Evolutionary conservation across 208 protist species (phyloP).

Genomic region (Leptomonas seymouri): DNA sequence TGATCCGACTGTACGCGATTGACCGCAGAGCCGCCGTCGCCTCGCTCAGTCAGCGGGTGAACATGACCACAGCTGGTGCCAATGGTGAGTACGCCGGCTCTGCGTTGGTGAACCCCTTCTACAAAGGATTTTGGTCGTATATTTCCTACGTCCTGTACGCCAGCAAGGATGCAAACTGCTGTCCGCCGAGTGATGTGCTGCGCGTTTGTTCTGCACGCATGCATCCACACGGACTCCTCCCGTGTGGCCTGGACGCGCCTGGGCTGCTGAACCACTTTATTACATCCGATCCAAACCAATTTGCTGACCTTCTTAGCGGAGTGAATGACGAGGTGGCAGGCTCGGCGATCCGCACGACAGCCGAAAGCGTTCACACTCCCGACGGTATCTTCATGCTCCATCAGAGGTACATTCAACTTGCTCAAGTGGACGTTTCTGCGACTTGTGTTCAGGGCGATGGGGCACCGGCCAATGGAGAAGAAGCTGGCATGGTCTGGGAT

Average conservation of each 20-base stretch:
- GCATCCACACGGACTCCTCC: constrained; percentile 69
- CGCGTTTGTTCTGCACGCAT: constrained; percentile 58
- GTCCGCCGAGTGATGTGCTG: constrained; percentile 29
- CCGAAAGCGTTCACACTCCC: constrained; percentile 21
- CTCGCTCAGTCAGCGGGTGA: constrained; percentile 59
- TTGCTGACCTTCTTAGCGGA: constrained; percentile 10
- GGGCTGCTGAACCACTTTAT: constrained; percentile 58
- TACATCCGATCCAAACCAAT: constrained; percentile 37
- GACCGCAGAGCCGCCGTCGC: constrained; percentile 59
- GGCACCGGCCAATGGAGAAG: neutral
- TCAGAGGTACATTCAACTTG: constrained; percentile 51
- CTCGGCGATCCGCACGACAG: constrained; percentile 23
- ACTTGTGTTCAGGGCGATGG: constrained; percentile 4
- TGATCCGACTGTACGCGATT: constrained; percentile 76
- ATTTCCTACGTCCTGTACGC: constrained; percentile 27
- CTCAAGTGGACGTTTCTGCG: constrained; percentile 20
- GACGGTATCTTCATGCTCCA: constrained; percentile 45
- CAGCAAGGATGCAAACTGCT: constrained; percentile 9
- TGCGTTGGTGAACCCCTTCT: constrained; percentile 72
- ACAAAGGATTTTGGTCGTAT: constrained; percentile 61
- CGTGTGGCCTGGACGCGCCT: constrained; percentile 65
- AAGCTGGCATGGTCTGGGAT: constrained; percentile 32
- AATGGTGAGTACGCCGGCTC: constrained; percentile 33
- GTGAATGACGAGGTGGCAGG: constrained; percentile 3
- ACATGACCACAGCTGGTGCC: constrained; percentile 45